These are phyloP conservation scores for Cutaneotrichosporon mucoides DNA, from an alignment of 1,284 basidiomycete species.

Conservation along the genomic window DNA sequence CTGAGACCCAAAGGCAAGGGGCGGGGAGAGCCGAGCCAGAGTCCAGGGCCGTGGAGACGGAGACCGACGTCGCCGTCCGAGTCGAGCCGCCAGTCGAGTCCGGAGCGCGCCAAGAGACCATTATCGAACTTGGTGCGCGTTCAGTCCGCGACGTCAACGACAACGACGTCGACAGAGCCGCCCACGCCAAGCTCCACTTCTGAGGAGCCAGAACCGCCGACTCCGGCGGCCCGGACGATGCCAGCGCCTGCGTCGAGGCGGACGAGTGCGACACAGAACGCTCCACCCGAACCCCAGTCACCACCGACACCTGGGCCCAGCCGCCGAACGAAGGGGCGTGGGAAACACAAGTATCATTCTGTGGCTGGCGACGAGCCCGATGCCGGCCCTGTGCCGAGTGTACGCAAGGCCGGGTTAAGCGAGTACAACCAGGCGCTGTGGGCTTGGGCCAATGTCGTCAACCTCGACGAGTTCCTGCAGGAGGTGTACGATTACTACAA, in stretches of 20 bases:
- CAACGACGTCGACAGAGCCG: background rate
- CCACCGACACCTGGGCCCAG: background rate
- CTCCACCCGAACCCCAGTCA: too few species aligned
- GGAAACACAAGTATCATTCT: constrained; percentile 15
- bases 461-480: constrained; percentile 90
- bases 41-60: constrained; percentile 16
- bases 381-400: background rate
- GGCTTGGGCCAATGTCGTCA: constrained; percentile 98
- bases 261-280: too few species aligned
- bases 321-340: background rate
- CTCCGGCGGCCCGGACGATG: too few species aligned
- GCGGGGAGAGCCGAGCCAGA: background rate
- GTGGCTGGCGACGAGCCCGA: constrained; percentile 4
- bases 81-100: constrained; percentile 5
- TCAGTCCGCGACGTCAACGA: background rate
- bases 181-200: constrained; percentile 1
- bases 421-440: constrained; percentile 86
- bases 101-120: background rate
- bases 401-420: constrained; percentile 58
- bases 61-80: constrained; percentile 9
- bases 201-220: background rate
- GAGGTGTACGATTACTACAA: constrained; percentile 91
- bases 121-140: background rate
- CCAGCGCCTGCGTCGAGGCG: too few species aligned
- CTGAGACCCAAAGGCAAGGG: background rate